Evolutionary conservation across 1,139 yeast species (phyloP), one percentile per base, ranked within the genome.

Genomic region (Blastobotrys buckinghamii): DNA sequence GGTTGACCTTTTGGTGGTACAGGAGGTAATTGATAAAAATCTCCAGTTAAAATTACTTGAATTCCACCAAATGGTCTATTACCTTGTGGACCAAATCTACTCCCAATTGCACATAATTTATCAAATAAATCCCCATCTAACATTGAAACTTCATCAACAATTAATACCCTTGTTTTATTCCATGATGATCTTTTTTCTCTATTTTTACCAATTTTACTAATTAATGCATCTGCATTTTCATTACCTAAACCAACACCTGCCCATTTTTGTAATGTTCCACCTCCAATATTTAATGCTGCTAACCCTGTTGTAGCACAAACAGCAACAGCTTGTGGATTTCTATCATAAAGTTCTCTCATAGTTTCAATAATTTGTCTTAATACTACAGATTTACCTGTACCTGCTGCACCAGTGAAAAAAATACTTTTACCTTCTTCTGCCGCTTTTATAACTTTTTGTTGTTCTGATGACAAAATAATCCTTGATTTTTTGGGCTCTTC

Each of bases 341-440:
- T 16, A 2, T 65, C 59, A 48, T 71, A 63, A 42, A 72, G 66
- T 6, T 70, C 64, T 15, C 68, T 63, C 39, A 81, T 59, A 15
- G 65, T 61, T 12, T 65, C 61, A 19, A 88, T 85, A 33, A 89
- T 68, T 38, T 78, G 77, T 44, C 76, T 71, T 45, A 89, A 68
- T 10, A 89, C 76, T 17, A 82, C 82, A 2, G 97, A 88, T 64
- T 90, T 90, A 59, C 97, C 97, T 0, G 97, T 89, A 59, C 97
- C 97, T 0, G 97, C 97, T 33, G 96, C 86, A 45, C 97, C 97
- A 0, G 97, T 89, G 62, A 83, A 89, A 63, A 90, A 90, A 43
- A 59, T n/a, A 36, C 48, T 57, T 19, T 50, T 35, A 1, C 61
- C 61, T 12, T 29, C 22, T 41, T 48, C 27, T 6, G 49, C 61